Conservation (phyloP, 2,329 filamentous ascomycete species). For the Orbilia blumenaviensis region DNA sequence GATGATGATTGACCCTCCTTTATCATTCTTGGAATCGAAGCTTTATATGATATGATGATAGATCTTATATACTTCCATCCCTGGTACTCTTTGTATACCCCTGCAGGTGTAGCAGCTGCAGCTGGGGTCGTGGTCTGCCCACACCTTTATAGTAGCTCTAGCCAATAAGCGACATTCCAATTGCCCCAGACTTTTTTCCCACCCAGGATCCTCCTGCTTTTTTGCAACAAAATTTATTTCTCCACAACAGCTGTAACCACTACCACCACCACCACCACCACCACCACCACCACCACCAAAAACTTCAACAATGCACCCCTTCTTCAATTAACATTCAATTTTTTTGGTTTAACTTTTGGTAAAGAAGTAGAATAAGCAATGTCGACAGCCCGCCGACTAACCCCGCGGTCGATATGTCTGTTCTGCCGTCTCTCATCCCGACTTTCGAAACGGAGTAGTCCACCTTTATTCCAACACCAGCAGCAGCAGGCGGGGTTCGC, state of each 20-base stretch:
- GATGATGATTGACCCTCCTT: not conserved
- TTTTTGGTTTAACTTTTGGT: too few species aligned
- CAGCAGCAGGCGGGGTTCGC: not conserved
- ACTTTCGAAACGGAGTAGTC: slow-evolving; percentile 9
- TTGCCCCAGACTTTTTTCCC: slow-evolving; percentile 1
- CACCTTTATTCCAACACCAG: not conserved
- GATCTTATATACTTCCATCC: too few species aligned
- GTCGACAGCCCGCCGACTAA: slow-evolving; percentile 42
- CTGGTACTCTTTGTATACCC: too few species aligned
- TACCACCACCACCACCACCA: not conserved
- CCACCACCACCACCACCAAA: not conserved
- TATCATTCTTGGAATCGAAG: too few species aligned
- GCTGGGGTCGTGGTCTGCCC: not conserved
- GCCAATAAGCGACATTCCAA: slow-evolving; percentile 21
- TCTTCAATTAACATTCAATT: too few species aligned
- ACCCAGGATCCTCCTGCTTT: not conserved
- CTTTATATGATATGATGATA: not conserved
- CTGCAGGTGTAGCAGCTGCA: not conserved
- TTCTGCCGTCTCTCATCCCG: slow-evolving; percentile 40
- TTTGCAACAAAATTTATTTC: slow-evolving; percentile 12
- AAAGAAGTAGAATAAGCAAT: not conserved
- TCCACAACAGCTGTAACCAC: not conserved
- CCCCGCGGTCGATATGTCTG: slow-evolving; percentile 39
- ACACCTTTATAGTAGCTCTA: not conserved
- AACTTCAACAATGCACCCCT: too few species aligned